These are phyloP conservation scores for Oryza officinalis DNA, from an alignment of 176 grass and related monocot species.

Conservation along the genomic window DNA sequence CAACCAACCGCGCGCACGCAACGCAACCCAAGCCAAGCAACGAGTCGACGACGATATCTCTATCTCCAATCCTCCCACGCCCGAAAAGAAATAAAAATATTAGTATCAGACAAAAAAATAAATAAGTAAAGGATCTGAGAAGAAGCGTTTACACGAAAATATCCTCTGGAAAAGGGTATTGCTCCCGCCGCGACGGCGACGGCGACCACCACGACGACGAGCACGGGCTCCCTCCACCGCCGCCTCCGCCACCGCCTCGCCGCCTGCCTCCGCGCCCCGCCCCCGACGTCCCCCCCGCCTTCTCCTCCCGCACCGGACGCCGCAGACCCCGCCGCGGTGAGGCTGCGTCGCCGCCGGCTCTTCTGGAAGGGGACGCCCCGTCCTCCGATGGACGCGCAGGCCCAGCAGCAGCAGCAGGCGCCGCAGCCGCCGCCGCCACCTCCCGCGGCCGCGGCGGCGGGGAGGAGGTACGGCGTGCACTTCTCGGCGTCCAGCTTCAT, in stretches of 20 bases:
- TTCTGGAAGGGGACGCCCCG: conserved; percentile 37
- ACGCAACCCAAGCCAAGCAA: background rate
- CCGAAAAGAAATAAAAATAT: background rate
- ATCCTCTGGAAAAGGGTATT: conserved; percentile 34
- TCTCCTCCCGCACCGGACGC: background rate
- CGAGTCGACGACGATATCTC: background rate
- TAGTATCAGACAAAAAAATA: background rate
- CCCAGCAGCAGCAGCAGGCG: background rate
- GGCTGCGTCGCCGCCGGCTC: conserved; percentile 20
- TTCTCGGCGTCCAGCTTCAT: conserved; percentile 86
- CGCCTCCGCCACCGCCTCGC: conserved; percentile 43
- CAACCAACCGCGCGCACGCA: background rate
- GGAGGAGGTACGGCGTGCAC: conserved; percentile 76
- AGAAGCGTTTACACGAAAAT: conserved; percentile 25
- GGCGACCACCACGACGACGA: conserved; percentile 26
- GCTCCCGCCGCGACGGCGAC: conserved; percentile 33
- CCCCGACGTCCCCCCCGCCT: conserved; percentile 21
- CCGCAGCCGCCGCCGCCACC: background rate
- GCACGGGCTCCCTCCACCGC: conserved; percentile 42
- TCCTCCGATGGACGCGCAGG: conserved; percentile 51
- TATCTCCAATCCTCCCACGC: background rate
- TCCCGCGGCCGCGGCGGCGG: conserved; percentile 37
- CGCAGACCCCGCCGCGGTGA: conserved; percentile 18
- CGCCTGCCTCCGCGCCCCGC: conserved; percentile 27
- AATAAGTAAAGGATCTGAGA: conserved; percentile 1